A percentile compares a stretch with the other conserved stretches of the same genome.
phyloP scores from a whole-genome alignment of 2,329 filamentous ascomycete species.

The Neofusicoccum kwambonambiense region DNA sequence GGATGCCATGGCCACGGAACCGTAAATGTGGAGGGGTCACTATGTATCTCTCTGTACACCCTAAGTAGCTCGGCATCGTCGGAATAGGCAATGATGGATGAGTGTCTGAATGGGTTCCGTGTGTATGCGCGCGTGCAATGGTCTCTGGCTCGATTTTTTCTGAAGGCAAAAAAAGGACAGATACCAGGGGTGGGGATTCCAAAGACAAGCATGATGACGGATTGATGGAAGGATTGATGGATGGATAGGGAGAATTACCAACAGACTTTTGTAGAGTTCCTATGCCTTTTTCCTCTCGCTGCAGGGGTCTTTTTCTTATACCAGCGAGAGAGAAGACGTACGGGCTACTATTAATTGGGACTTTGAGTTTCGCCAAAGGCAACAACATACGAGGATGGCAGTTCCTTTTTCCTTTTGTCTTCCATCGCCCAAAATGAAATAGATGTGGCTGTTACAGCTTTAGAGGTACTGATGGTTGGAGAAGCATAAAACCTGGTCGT shows the following conservation, averaged over 20 bases:
- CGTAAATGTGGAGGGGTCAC: conserved; percentile 5
- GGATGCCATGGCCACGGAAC: conserved; percentile 40
- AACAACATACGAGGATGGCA: conserved; percentile 7
- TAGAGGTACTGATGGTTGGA: too few species aligned
- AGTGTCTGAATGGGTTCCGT: not conserved
- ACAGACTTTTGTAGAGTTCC: conserved; percentile 11
- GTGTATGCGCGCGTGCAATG: not conserved
- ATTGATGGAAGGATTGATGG: not conserved
- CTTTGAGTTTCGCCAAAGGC: conserved; percentile 13
- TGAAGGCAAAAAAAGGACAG: conserved; percentile 8
- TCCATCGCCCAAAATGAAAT: not conserved
- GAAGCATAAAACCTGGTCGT: too few species aligned
- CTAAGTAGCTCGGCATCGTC: conserved; percentile 12
- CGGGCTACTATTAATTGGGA: conserved; percentile 15
- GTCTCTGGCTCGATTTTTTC: conserved; percentile 11
- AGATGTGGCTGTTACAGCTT: not conserved
- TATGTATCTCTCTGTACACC: not conserved
- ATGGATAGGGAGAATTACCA: conserved; percentile 1
- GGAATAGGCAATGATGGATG: conserved; percentile 10
- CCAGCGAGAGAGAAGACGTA: not conserved
- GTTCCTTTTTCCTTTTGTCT: not conserved
- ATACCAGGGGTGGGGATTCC: conserved; percentile 1
- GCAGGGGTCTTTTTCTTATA: not conserved
- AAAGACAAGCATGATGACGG: not conserved
- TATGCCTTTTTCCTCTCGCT: not conserved